Base-by-base conservation (phyloP, 2,329 filamentous ascomycete genomes). In the Trichoderma aggressivum region DNA sequence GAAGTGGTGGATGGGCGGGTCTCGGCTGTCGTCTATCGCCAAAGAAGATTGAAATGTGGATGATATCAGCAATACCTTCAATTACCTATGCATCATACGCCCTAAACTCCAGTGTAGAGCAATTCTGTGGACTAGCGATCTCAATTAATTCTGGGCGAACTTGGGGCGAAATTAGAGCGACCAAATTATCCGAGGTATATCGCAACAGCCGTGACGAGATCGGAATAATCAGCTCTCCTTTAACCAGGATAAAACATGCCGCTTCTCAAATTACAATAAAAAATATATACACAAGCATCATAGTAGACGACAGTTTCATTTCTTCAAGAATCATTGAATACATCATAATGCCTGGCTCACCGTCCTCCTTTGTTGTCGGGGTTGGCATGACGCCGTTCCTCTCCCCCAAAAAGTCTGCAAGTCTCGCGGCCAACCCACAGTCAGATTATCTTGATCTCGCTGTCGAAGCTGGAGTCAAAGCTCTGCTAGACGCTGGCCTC, bases 21-120 rank as follows among this genome's bases (percentile, higher is more conserved):
- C 61, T 64, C 61, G 61, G 61, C 61, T 64, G 61, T 64, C 61
- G 61, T 64, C 43, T 64, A 24, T 64, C 61, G 61, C 18, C 43
- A 64, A 34, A 53, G 14, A n/a, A n/a, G n/a, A n/a, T n/a, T n/a
- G n/a, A n/a, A n/a, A 32, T 16, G 2, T 47, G 18, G 30, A 21
- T 24, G 6, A 60, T n/a, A 21, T n/a, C 18, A 63, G 26, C 60
- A 53, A 47, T n/a, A 8, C 18, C 10, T 24, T 24, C 47, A 3
- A 53, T 53, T 14, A n/a, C n/a, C n/a, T n/a, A 53, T 53, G 47
- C 7, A 26, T 21, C 28, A 18, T 8, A 21, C 24, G 28, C 30
- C 3, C 21, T 14, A 7, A 24, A 36, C 30, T 11, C 11, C 18
- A 61, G 32, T 7, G 16, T 2, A n/a, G 12, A n/a, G 5, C 16